Evolutionary conservation across 2,329 filamentous ascomycete genomes (phyloP), one percentile per base, ranked within the genome.

Genomic region (Beauveria rudraprayagi): DNA sequence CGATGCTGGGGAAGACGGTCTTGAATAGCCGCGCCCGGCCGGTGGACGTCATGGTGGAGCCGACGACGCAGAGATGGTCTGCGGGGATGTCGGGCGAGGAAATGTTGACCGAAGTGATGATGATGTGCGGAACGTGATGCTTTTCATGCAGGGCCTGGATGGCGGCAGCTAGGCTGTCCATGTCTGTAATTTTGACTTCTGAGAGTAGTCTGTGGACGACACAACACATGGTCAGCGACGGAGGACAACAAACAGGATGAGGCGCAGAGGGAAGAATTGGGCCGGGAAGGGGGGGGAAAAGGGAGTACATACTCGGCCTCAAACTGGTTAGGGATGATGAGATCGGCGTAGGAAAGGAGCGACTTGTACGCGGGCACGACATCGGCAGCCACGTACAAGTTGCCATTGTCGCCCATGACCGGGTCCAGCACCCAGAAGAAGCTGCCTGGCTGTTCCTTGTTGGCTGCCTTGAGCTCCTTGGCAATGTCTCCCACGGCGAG

Each of bases 391-490:
- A 99, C 93, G 70, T 99, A 99, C 14, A 99, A 80, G 66, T 83
- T 85, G 55, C 92, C 94, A 69, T 97, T 92, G 72, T 99, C 94
- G 34, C 94, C 94, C 94, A 99, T 99, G 53, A 99, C 94, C 0
- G 95, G 94, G 72, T 99, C 94, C 28, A 99, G 82, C 3, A 96
- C 91, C 93, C 93, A 97, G 76, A 97, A 97, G 77, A 97, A 96
- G 51, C 82, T 85, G 0, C 91, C 90, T 0, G 89, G 87, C 37
- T 79, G 81, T 16, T 76, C 78, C 41, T 77, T 78, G 2, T 84
- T 80, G 67, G 86, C 88, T 58, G 82, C 78, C 71, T 88, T 89
- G 63, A 97, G 80, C 67, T 96, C 91, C 65, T 87, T 81, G 14
- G 85, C 94, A 66, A 99, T 96, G 60, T 81, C 80, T 9, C 93